Conservation (phyloP, 1,139 yeast species). For the Candida labiduridarum region DNA sequence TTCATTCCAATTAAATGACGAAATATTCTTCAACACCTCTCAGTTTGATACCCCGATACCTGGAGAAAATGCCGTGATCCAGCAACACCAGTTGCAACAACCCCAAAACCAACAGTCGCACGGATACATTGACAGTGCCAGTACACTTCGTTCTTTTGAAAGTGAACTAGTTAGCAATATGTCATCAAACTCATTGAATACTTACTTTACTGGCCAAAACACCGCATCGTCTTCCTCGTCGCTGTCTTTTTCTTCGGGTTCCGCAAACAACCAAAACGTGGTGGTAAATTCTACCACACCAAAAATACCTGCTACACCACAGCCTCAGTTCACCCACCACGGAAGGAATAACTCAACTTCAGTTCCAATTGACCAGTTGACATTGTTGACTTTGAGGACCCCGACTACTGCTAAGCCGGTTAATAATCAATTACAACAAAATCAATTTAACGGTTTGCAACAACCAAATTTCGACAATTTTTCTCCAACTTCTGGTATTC, state of each 20-base stretch:
- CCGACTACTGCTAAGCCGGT: constrained; percentile 12
- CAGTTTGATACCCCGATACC: constrained; percentile 10
- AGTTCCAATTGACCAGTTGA: constrained; percentile 34
- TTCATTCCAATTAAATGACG: constrained; percentile 25
- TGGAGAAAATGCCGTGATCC: constrained; percentile 2
- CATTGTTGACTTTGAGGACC: constrained; percentile 26
- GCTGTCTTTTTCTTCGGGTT: constrained; percentile 11
- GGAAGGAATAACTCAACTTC: constrained; percentile 16
- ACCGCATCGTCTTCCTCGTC: constrained; percentile 13
- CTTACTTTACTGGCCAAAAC: constrained; percentile 12
- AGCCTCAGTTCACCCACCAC: constrained; percentile 8
- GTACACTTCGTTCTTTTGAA: constrained; percentile 4
- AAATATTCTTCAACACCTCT: constrained; percentile 22
- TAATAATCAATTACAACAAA: constrained; percentile 8
- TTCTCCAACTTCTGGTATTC: constrained; percentile 5
- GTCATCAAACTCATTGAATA: constrained; percentile 16
- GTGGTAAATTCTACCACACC: constrained; percentile 11
- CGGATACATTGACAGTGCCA: constrained; percentile 7
- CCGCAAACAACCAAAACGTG: constrained; percentile 6
- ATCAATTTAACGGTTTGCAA: constrained; percentile 7
- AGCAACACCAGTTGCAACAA: constrained; percentile 6
- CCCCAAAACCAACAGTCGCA: constrained; percentile 4
- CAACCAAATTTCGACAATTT: constrained; percentile 14
- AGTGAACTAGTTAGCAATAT: constrained; percentile 12
- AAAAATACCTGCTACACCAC: constrained; percentile 11